phyloP scores from a whole-genome alignment of 2,329 filamentous ascomycete genomes.

The Paracoccidioides lutzii region DNA sequence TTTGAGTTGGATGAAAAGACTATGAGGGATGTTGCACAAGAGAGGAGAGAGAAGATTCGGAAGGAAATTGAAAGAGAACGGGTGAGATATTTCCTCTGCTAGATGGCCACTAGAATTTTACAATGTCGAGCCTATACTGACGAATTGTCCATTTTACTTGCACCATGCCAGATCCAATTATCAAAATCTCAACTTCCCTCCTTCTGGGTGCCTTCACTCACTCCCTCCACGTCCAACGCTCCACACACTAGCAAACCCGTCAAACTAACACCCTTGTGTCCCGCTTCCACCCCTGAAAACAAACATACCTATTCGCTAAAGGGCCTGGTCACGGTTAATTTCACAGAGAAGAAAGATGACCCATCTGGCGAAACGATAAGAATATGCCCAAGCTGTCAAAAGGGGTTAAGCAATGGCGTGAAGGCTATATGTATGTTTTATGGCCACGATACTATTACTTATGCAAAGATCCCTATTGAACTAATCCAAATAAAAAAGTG shows the following conservation, averaged over 20 bases:
- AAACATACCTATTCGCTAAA: conserved; percentile 69
- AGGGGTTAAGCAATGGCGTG: conserved; percentile 66
- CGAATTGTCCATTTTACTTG: background rate
- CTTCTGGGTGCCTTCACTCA: conserved; percentile 86
- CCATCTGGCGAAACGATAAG: conserved; percentile 36
- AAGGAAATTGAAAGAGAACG: conserved; percentile 61
- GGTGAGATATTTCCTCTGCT: conserved; percentile 26
- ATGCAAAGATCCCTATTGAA: background rate
- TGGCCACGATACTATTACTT: background rate
- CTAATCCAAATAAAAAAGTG: conserved; percentile 29
- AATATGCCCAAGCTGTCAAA: conserved; percentile 76
- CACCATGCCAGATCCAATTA: conserved; percentile 32
- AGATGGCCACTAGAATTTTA: background rate
- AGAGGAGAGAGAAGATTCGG: conserved; percentile 58
- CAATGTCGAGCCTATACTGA: background rate
- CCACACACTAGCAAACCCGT: conserved; percentile 45
- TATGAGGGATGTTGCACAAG: conserved; percentile 53
- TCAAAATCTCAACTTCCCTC: conserved; percentile 61
- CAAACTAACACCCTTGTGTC: conserved; percentile 63
- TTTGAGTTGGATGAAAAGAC: conserved; percentile 70
- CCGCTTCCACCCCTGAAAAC: conserved; percentile 52
- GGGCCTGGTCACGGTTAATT: conserved; percentile 60
- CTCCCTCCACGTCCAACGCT: conserved; percentile 50
- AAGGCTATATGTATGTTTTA: conserved; percentile 51
- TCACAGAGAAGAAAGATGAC: conserved; percentile 54